phyloP scores from a whole-genome alignment of 441 rosid species.

The Euphorbia celastroides region DNA sequence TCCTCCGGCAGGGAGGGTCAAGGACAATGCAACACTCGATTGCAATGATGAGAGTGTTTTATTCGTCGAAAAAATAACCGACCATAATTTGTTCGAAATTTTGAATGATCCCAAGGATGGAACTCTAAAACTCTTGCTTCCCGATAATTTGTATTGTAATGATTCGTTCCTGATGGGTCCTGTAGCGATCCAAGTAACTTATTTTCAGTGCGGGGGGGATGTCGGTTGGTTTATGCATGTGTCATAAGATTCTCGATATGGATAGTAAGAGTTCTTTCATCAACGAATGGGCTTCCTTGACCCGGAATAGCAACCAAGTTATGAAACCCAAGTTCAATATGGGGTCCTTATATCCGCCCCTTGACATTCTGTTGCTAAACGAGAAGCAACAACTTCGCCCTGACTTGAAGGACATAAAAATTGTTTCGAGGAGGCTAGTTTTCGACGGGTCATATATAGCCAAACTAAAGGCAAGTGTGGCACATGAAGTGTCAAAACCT shows the following conservation, averaged over 20 bases:
- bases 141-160: neutral
- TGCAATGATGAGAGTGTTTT: neutral
- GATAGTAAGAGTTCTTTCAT: neutral
- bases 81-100: neutral
- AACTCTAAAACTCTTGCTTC: neutral
- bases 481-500: constrained; percentile 22
- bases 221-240: neutral
- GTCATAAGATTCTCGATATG: neutral
- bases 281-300: neutral
- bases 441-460: constrained; percentile 17
- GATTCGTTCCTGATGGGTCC: neutral
- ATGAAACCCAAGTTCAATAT: neutral
- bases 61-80: neutral
- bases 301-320: neutral
- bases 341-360: neutral
- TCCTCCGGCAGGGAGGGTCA: constrained; percentile 6
- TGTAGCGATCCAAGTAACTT: constrained; percentile 21
- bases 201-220: constrained; percentile 25
- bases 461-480: constrained; percentile 13
- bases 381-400: neutral
- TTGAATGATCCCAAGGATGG: constrained; percentile 2
- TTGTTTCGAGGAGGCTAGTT: constrained; percentile 20
- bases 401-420: neutral
- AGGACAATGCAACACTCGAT: neutral
- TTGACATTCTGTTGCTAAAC: neutral